Conservation (phyloP, 1,284 basidiomycete species). For the Ustilago lituana region DNA sequence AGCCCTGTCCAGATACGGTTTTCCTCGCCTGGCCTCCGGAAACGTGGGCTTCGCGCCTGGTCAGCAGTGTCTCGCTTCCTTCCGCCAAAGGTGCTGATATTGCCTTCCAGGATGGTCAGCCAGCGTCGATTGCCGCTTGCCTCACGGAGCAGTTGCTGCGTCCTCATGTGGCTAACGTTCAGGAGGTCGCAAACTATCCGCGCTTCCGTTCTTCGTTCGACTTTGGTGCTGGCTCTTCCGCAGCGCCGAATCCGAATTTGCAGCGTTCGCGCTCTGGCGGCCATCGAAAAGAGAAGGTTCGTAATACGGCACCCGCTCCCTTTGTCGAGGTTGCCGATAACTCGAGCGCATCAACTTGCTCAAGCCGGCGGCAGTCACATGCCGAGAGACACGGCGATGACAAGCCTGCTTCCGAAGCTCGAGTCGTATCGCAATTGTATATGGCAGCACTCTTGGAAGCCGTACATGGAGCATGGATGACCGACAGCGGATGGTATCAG, state of each 20-base stretch:
- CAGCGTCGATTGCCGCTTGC: slow-evolving; percentile 19
- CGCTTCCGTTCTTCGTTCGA: slow-evolving; percentile 34
- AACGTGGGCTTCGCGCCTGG: slow-evolving; percentile 22
- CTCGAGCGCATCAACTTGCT: slow-evolving; percentile 2
- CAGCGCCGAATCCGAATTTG: background rate
- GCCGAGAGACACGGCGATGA: background rate
- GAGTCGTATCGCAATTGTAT: slow-evolving; percentile 33
- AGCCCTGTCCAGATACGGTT: slow-evolving; percentile 36
- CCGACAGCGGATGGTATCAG: slow-evolving; percentile 35
- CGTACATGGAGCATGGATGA: slow-evolving; percentile 41
- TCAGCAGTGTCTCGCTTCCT: slow-evolving; percentile 20
- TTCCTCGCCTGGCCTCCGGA: slow-evolving; percentile 38
- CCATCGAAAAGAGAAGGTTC: background rate
- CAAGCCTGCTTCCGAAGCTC: background rate
- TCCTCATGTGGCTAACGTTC: slow-evolving; percentile 19
- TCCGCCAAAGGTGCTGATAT: slow-evolving; percentile 15
- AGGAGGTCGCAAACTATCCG: background rate
- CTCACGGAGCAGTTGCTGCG: slow-evolving; percentile 23
- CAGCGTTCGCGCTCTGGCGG: background rate
- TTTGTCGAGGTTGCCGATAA: slow-evolving; percentile 10
- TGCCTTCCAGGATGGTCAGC: slow-evolving; percentile 16
- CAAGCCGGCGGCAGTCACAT: slow-evolving; percentile 19
- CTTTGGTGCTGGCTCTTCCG: slow-evolving; percentile 5
- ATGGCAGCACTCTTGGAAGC: slow-evolving; percentile 35
- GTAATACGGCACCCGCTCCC: background rate